These are phyloP conservation scores for Syzygium malaccense DNA, from an alignment of 441 rosid genomes.

Conservation along the genomic window DNA sequence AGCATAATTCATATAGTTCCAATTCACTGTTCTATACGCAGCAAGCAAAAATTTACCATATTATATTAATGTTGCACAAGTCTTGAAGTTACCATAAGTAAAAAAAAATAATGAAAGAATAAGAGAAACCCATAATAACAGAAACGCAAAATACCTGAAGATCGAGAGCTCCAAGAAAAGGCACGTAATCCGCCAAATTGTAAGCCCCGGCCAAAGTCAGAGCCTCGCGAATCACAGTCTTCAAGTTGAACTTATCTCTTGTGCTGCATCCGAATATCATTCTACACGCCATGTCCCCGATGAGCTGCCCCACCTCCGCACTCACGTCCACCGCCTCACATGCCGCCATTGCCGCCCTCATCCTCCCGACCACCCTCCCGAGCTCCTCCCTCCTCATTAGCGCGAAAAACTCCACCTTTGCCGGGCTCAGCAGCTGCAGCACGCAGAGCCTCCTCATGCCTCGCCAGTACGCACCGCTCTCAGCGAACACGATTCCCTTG, in stretches of 20 bases:
- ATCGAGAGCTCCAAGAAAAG: background rate
- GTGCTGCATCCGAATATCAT: background rate
- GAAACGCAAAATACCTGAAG: background rate
- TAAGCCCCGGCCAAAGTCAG: background rate
- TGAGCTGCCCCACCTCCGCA: background rate
- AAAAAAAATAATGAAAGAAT: too few relatives aligned
- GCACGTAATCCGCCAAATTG: background rate
- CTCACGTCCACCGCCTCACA: too few relatives aligned
- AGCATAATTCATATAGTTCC: too few relatives aligned
- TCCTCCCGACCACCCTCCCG: too few relatives aligned
- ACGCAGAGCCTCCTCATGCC: background rate
- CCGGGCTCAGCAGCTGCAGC: background rate
- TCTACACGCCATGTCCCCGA: background rate
- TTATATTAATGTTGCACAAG: too few relatives aligned
- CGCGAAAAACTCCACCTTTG: background rate
- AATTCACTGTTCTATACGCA: too few relatives aligned
- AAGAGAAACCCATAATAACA: too few relatives aligned
- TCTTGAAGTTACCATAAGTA: too few relatives aligned
- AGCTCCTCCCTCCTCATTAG: background rate
- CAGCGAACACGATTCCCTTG: background rate
- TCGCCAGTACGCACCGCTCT: background rate
- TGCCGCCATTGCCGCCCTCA: too few relatives aligned
- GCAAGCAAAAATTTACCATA: too few relatives aligned
- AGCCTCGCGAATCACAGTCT: background rate
- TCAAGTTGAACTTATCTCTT: background rate